Evolutionary conservation across 1,139 yeast species (phyloP).

Genomic region (Saccharomycopsis phalli): DNA sequence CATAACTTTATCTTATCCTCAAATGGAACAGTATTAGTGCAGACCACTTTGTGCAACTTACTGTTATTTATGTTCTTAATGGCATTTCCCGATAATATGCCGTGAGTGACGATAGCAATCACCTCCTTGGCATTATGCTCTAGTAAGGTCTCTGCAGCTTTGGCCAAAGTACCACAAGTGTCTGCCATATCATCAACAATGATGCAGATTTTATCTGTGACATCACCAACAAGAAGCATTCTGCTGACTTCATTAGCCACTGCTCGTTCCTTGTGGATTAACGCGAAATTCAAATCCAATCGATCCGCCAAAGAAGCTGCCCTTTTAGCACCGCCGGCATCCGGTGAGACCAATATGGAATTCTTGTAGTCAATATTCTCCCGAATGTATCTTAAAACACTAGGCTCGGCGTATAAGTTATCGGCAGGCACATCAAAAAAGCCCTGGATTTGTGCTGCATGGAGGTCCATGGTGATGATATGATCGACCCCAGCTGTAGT

Average conservation of each 20-base stretch:
- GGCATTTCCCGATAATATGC: conserved; percentile 52
- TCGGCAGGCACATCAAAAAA: conserved; percentile 58
- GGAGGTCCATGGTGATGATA: conserved; percentile 57
- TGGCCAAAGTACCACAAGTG: conserved; percentile 59
- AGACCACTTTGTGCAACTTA: conserved; percentile 40
- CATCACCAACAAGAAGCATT: conserved; percentile 58
- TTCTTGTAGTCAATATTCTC: conserved; percentile 33
- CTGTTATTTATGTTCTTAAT: conserved; percentile 43
- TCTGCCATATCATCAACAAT: conserved; percentile 63
- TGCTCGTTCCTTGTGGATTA: conserved; percentile 57
- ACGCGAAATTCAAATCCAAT: conserved; percentile 52
- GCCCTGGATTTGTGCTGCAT: conserved; percentile 60
- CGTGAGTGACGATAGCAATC: conserved; percentile 56
- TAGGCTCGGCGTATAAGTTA: conserved; percentile 56
- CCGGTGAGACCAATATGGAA: conserved; percentile 48
- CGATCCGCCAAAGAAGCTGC: conserved; percentile 58
- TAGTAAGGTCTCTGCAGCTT: conserved; percentile 49
- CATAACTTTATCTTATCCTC: conserved; percentile 37
- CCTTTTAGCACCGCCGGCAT: conserved; percentile 62
- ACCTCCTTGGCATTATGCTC: conserved; percentile 48
- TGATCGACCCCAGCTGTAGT: conserved; percentile 58
- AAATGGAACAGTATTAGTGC: conserved; percentile 55
- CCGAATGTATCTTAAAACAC: conserved; percentile 46
- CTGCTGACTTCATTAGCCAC: conserved; percentile 57
- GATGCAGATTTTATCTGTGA: conserved; percentile 44